A percentile compares a stretch with the other conserved stretches of the same genome.
Conservation (phyloP, 768 basidiomycete species). For the Omphalotus guepiniiformis region DNA sequence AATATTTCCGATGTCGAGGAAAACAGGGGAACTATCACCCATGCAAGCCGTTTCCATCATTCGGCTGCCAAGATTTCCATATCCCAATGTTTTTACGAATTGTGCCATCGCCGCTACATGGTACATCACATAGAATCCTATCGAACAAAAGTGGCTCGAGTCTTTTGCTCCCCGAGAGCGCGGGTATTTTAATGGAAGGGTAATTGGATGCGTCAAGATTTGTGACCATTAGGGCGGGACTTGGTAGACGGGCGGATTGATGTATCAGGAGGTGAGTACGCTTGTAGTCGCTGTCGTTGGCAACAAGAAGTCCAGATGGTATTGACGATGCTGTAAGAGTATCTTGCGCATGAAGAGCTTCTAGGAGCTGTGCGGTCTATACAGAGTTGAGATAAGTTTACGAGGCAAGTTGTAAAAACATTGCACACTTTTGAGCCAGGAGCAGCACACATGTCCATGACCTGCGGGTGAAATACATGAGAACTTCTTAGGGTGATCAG, state of each 20-base stretch:
- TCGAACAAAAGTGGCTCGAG: constrained; percentile 73
- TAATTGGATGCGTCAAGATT: constrained; percentile 93
- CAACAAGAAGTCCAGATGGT: constrained; percentile 84
- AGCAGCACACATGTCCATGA: constrained; percentile 97
- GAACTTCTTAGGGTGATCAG: not conserved
- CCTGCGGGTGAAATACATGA: constrained; percentile 33
- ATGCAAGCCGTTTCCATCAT: constrained; percentile 90
- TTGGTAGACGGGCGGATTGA: constrained; percentile 91
- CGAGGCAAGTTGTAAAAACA: not conserved
- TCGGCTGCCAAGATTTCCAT: constrained; percentile 88
- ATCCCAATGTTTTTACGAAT: constrained; percentile 92
- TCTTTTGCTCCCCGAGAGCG: constrained; percentile 29
- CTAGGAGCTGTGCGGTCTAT: constrained; percentile 92
- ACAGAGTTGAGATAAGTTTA: not conserved
- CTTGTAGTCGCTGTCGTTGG: constrained; percentile 94
- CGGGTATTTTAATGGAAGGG: constrained; percentile 56
- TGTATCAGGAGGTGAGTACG: constrained; percentile 96
- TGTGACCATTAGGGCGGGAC: constrained; percentile 90
- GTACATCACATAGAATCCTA: constrained; percentile 93
- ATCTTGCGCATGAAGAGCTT: constrained; percentile 85
- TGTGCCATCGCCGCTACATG: constrained; percentile 97
- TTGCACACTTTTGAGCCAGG: constrained; percentile 85
- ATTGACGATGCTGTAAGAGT: constrained; percentile 57
- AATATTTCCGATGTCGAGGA: too few species aligned
- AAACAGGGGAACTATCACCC: too few species aligned